Percentiles rank a stretch among this genome's conserved stretches.
phyloP scores from a whole-genome alignment of 495 filamentous ascomycete species.

The Podospora bellae-mahoneyi region DNA sequence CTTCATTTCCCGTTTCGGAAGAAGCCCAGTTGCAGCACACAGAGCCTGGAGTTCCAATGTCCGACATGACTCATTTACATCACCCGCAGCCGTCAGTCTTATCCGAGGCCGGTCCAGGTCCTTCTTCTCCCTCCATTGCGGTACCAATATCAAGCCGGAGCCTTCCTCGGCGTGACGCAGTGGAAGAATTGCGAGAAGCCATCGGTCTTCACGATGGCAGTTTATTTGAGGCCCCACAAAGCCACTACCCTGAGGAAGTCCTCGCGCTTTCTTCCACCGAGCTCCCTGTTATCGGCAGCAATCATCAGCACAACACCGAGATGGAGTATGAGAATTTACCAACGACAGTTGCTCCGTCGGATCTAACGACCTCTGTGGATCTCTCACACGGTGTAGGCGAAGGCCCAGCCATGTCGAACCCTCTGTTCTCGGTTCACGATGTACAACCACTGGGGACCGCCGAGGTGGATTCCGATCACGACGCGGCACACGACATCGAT shows the following conservation, averaged over 20 bases:
- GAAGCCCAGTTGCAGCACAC: not conserved
- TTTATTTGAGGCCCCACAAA: not conserved
- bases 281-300: not conserved
- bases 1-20: not conserved
- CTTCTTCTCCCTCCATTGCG: not conserved
- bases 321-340: conserved; percentile 1
- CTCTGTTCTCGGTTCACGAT: conserved; percentile 6
- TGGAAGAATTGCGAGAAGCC: not conserved
- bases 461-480: not conserved
- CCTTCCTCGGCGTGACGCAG: not conserved
- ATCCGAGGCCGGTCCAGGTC: not conserved
- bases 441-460: not conserved
- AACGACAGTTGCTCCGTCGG: conserved; percentile 4
- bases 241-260: not conserved
- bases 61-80: not conserved
- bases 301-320: not conserved
- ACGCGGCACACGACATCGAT: conserved; percentile 11
- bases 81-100: not conserved
- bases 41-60: not conserved
- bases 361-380: conserved; percentile 6
- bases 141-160: not conserved
- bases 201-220: not conserved
- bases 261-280: not conserved
- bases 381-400: not conserved
- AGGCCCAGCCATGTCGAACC: not conserved